Percentiles rank a stretch among this genome's conserved stretches.
Evolutionary conservation across 78 protist genomes (phyloP).

Genomic region (Guillardia theta): DNA sequence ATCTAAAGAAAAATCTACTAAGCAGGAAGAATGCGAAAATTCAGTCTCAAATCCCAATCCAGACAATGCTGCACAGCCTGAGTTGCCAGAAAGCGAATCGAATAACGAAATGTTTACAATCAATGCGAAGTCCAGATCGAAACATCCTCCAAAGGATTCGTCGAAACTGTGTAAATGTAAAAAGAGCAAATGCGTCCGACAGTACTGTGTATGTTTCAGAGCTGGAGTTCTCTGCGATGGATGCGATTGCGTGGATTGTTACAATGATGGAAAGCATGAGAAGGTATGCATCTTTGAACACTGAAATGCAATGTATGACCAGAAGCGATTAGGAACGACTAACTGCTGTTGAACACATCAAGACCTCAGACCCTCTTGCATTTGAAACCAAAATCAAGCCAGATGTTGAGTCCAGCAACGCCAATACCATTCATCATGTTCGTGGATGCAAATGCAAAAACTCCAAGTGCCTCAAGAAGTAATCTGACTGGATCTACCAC

Average conservation of each 20-base stretch:
- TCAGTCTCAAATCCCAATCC: too few relatives aligned
- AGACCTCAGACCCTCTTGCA: slow-evolving; percentile 12
- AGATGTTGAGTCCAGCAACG: not conserved
- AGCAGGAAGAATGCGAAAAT: too few relatives aligned
- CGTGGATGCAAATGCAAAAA: not conserved
- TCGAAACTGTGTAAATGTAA: not conserved
- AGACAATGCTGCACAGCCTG: too few relatives aligned
- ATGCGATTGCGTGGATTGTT: not conserved
- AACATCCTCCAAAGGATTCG: not conserved
- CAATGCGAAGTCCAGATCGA: not conserved
- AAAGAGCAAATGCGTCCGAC: not conserved
- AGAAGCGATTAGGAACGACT: not conserved
- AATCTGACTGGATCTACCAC: not conserved
- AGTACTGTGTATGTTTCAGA: slow-evolving; percentile 5
- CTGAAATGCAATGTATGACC: too few relatives aligned
- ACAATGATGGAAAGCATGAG: slow-evolving; percentile 39
- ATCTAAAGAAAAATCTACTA: too few relatives aligned
- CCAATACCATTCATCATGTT: not conserved
- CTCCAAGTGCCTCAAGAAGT: not conserved
- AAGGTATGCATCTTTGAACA: too few relatives aligned
- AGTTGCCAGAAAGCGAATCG: not conserved
- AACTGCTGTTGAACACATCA: not conserved
- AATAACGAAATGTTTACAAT: not conserved
- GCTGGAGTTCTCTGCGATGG: not conserved
- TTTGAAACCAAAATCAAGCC: not conserved